Evolutionary conservation across 768 basidiomycete genomes (phyloP).

Genomic region (Panaeolus papilionaceus): DNA sequence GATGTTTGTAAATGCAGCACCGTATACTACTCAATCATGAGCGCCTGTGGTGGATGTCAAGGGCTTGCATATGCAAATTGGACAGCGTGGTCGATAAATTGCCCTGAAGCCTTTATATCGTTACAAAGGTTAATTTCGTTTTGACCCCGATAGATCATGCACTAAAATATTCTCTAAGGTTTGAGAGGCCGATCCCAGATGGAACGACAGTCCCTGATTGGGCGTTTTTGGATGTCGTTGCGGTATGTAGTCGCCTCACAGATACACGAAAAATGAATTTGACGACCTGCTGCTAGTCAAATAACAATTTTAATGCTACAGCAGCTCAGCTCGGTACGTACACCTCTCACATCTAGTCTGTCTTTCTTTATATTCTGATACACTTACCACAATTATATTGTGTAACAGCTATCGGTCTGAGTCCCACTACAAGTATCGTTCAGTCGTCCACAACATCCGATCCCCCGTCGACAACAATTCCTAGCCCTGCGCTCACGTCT

Average conservation of each 20-base stretch:
- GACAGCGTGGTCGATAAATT: conserved; percentile 44
- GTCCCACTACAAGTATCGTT: conserved; percentile 12
- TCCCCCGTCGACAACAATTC: conserved; percentile 11
- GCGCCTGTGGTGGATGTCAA: conserved; percentile 69
- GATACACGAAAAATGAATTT: conserved; percentile 17
- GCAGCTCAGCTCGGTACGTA: conserved; percentile 36
- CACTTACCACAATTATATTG: background rate
- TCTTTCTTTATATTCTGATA: background rate
- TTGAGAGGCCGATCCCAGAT: conserved; percentile 47
- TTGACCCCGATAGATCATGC: background rate
- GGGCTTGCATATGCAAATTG: conserved; percentile 45
- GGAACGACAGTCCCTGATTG: conserved; percentile 56
- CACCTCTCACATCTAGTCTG: background rate
- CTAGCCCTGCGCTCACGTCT: conserved; percentile 9
- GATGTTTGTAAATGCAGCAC: conserved; percentile 60
- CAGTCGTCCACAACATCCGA: conserved; percentile 14
- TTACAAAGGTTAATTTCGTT: background rate
- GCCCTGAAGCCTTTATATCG: conserved; percentile 24
- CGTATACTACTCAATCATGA: conserved; percentile 61
- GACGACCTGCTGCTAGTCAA: conserved; percentile 32
- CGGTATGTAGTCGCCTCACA: conserved; percentile 31
- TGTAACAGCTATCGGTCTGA: conserved; percentile 13
- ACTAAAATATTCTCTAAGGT: conserved; percentile 39
- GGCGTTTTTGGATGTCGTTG: conserved; percentile 60
- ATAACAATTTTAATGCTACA: conserved; percentile 41